A percentile compares a stretch with the other conserved stretches of the same genome.
These are phyloP conservation scores for maize (Zea mays) DNA, from an alignment of 176 grass and related monocot genomes.

Conservation along the genomic window DNA sequence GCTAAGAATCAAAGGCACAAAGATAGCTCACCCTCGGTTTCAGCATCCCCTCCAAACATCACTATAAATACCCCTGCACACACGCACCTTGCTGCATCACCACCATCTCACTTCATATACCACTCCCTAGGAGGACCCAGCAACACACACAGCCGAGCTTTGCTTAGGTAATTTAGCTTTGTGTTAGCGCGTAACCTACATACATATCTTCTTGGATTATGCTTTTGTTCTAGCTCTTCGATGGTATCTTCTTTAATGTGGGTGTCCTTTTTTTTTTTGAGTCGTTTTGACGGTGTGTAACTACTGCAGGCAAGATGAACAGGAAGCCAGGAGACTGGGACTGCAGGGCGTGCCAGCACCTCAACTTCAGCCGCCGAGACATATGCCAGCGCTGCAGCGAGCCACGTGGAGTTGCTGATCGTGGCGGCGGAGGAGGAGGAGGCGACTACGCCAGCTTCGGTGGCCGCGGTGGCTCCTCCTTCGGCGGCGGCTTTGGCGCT, in stretches of 20 bases:
- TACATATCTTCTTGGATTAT: background rate
- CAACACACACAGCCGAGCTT: constrained; percentile 21
- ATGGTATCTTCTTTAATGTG: background rate
- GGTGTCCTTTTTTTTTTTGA: constrained; percentile 20
- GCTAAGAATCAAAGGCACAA: constrained; percentile 51
- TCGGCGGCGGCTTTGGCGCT: constrained; percentile 47
- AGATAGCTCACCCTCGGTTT: constrained; percentile 47
- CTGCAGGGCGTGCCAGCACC: constrained; percentile 95
- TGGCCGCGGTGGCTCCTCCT: constrained; percentile 62
- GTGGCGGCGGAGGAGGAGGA: constrained; percentile 43
- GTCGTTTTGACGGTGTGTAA: constrained; percentile 32
- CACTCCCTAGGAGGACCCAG: constrained; percentile 24
- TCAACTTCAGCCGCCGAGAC: constrained; percentile 95
- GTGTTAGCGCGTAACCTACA: background rate
- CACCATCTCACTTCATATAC: constrained; percentile 24
- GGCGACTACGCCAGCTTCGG: constrained; percentile 72
- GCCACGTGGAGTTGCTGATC: constrained; percentile 54
- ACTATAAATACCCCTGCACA: constrained; percentile 62
- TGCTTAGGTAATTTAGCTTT: constrained; percentile 44
- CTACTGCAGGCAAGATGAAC: constrained; percentile 71
- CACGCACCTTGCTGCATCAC: constrained; percentile 47
- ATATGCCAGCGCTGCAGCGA: constrained; percentile 85
- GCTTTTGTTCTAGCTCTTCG: constrained; percentile 17
- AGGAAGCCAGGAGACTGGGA: constrained; percentile 99
- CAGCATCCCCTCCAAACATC: constrained; percentile 44